Conservation (phyloP, 768 basidiomycete genomes). For the Leccinum pellstonianum region DNA sequence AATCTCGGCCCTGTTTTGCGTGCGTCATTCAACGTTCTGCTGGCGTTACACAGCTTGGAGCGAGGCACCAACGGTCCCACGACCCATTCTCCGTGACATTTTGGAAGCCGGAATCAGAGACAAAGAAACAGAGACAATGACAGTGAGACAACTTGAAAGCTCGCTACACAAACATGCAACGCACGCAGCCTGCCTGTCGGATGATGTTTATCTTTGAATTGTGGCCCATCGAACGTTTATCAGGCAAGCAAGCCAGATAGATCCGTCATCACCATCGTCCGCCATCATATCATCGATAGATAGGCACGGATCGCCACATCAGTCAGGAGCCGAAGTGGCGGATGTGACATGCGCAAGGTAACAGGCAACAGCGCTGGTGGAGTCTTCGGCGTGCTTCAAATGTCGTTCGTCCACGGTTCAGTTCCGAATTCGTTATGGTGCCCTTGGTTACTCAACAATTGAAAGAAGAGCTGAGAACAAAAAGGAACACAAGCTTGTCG, state of each 20-base stretch:
- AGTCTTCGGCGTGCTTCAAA: background rate
- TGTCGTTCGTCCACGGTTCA: background rate
- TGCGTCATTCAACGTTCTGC: background rate
- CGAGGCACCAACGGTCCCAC: background rate
- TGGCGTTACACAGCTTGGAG: background rate
- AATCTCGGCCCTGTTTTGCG: slow-evolving; percentile 1
- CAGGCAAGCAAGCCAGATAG: slow-evolving; percentile 8
- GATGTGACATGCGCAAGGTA: background rate
- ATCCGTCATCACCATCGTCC: background rate
- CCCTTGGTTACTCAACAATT: background rate
- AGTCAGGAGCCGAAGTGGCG: background rate
- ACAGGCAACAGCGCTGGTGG: background rate
- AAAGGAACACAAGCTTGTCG: slow-evolving; percentile 6
- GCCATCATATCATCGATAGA: background rate
- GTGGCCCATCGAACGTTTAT: slow-evolving; percentile 6
- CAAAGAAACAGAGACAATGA: background rate
- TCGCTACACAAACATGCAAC: background rate
- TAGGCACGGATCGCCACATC: slow-evolving; percentile 5
- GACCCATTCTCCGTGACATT: background rate
- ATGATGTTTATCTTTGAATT: slow-evolving; percentile 3
- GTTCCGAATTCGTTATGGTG: background rate
- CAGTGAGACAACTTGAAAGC: background rate
- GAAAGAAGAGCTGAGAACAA: background rate
- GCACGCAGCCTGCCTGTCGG: background rate
- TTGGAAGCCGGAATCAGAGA: background rate